Conservation (phyloP, 78 protist genomes). For the Guillardia theta region DNA sequence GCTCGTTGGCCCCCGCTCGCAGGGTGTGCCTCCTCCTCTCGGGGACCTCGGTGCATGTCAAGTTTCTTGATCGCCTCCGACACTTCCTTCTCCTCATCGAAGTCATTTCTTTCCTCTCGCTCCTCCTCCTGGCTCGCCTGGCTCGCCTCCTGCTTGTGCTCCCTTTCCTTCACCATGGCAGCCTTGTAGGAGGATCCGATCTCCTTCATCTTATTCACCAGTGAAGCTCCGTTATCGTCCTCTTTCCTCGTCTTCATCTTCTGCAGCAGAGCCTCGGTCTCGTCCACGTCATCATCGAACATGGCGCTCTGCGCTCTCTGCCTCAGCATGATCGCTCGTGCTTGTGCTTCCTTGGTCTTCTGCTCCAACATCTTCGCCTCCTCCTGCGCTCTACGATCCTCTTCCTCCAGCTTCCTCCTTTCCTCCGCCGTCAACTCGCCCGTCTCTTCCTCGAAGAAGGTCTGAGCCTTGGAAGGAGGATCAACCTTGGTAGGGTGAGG, state of each 20-base stretch:
- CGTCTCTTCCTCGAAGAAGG: neutral
- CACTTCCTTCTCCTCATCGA: neutral
- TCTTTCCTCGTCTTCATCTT: neutral
- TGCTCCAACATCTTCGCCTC: neutral
- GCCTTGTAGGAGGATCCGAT: no score
- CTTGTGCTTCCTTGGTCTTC: no score
- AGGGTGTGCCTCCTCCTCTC: neutral
- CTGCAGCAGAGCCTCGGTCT: neutral
- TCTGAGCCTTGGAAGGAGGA: neutral
- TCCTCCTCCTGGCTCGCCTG: neutral
- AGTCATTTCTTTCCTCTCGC: neutral
- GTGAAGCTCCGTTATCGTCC: neutral
- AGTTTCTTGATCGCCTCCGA: neutral
- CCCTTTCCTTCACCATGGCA: no score
- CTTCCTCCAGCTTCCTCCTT: neutral
- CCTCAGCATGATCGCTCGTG: neutral
- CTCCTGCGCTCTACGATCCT: no score
- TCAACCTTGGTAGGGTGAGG: neutral
- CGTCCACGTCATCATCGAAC: neutral
- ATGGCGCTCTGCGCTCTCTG: neutral
- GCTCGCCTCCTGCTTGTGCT: neutral
- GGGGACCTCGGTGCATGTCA: neutral
- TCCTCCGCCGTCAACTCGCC: neutral
- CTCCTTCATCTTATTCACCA: no score
- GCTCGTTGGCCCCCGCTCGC: neutral